Conservation (phyloP, 495 filamentous ascomycete genomes). For the Schizothecium vesticola region DNA sequence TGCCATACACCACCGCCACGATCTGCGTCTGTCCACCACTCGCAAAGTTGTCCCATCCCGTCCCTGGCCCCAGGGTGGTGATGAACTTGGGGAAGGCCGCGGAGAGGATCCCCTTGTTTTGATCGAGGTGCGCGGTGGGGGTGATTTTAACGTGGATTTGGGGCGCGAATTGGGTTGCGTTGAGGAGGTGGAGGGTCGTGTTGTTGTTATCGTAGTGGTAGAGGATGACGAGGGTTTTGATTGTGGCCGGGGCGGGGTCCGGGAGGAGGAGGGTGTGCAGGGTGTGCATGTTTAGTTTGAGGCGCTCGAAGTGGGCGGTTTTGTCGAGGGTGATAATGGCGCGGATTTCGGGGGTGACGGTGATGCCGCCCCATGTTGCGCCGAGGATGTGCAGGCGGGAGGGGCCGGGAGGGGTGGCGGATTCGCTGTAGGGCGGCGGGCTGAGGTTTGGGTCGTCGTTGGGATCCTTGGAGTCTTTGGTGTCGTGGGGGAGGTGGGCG, state of each 20-base stretch:
- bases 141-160: neutral
- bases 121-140: neutral
- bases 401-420: neutral
- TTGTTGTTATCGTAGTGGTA: slow-evolving; percentile 17
- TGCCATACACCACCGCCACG: slow-evolving; percentile 22
- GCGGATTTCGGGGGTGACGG: slow-evolving; percentile 15
- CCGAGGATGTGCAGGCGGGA: slow-evolving; percentile 19
- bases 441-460: neutral
- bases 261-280: slow-evolving; percentile 16
- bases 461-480: neutral
- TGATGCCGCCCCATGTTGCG: slow-evolving; percentile 28
- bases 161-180: slow-evolving; percentile 3
- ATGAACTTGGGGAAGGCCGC: neutral
- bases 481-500: neutral
- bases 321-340: slow-evolving; percentile 12
- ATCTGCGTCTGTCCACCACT: slow-evolving; percentile 16
- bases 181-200: slow-evolving; percentile 6
- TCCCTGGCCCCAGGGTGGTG: neutral
- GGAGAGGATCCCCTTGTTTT: neutral
- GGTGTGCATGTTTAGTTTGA: slow-evolving; percentile 21
- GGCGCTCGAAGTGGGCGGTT: neutral
- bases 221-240: slow-evolving; percentile 21
- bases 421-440: slow-evolving; percentile 9
- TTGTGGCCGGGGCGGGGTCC: slow-evolving; percentile 16
- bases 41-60: slow-evolving; percentile 6